Percentiles rank a stretch among this genome's conserved stretches.
Evolutionary conservation across 176 grass and related monocot genomes (phyloP).

Genomic region (Rhynchospora pubera): DNA sequence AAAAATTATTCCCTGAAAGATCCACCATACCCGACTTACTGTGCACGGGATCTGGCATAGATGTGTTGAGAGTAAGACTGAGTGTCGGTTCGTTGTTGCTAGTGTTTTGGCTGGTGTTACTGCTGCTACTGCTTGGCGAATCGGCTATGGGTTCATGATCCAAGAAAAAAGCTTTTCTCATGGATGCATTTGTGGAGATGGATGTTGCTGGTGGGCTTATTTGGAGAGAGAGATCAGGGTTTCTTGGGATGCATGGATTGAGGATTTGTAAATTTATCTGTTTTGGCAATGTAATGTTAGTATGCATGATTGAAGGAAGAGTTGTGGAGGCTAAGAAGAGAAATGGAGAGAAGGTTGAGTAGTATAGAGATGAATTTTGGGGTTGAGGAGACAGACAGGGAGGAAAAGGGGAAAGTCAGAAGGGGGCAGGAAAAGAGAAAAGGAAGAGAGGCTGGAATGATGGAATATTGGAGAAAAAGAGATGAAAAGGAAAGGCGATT

Average conservation of each 20-base stretch:
- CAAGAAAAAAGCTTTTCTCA: not conserved
- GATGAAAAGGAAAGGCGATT: constrained; percentile 26
- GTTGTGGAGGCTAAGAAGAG: constrained; percentile 9
- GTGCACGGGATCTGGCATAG: not conserved
- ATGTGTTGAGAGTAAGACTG: constrained; percentile 7
- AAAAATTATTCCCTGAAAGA: not conserved
- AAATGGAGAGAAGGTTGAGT: constrained; percentile 18
- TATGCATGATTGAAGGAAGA: constrained; percentile 24
- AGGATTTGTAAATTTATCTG: not conserved
- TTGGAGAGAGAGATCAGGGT: constrained; percentile 69
- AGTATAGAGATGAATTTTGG: not conserved
- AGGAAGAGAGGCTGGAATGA: constrained; percentile 31
- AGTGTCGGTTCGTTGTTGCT: constrained; percentile 3
- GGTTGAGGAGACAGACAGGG: constrained; percentile 29
- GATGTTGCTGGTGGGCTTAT: constrained; percentile 56
- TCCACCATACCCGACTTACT: not conserved
- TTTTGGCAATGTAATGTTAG: not conserved
- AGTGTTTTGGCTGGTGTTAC: constrained; percentile 8
- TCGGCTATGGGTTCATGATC: not conserved
- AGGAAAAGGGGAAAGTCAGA: constrained; percentile 51
- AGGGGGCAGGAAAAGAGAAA: constrained; percentile 16
- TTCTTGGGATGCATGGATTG: constrained; percentile 29
- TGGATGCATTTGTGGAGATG: constrained; percentile 1
- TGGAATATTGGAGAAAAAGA: constrained; percentile 31
- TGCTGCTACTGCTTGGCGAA: constrained; percentile 4